These are phyloP conservation scores for Aspergillus amoenus DNA, from an alignment of 2,329 filamentous ascomycete genomes.

Conservation along the genomic window DNA sequence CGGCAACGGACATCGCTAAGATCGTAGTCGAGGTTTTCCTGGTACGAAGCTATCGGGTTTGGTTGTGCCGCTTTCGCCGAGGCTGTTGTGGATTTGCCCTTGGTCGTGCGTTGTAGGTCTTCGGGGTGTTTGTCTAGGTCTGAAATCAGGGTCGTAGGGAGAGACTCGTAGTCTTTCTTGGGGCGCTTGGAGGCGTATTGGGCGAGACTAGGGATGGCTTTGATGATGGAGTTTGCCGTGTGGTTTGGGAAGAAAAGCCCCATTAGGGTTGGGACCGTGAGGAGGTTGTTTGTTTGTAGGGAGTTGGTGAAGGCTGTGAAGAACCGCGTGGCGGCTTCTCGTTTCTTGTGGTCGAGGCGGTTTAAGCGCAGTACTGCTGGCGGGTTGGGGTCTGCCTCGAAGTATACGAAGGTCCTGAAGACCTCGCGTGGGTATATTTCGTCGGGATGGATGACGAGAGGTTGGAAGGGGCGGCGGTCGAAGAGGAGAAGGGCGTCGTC, in stretches of 20 bases:
- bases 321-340: conserved; percentile 20
- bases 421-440: conserved; percentile 66
- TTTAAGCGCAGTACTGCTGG: conserved; percentile 20
- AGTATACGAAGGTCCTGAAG: conserved; percentile 35
- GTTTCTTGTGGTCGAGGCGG: conserved; percentile 15
- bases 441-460: conserved; percentile 55
- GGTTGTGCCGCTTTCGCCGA: background rate
- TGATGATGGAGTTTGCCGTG: conserved; percentile 31
- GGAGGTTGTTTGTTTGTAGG: conserved; percentile 25
- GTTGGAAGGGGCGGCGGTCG: conserved; percentile 71
- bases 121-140: too few species aligned
- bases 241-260: conserved; percentile 31
- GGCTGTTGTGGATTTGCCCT: too few species aligned
- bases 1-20: conserved; percentile 32
- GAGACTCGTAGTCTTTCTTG: conserved; percentile 25
- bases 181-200: conserved; percentile 28
- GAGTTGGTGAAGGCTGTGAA: conserved; percentile 26
- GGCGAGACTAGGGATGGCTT: conserved; percentile 33
- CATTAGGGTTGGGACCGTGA: conserved; percentile 30
- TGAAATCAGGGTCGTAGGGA: conserved; percentile 18
- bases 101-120: too few species aligned
- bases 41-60: conserved; percentile 23
- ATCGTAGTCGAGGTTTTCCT: conserved; percentile 36
- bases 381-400: conserved; percentile 32
- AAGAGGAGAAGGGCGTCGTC: conserved; percentile 58